phyloP scores from a whole-genome alignment of 352 stramenopile genomes.

The Phytophthora pini region DNA sequence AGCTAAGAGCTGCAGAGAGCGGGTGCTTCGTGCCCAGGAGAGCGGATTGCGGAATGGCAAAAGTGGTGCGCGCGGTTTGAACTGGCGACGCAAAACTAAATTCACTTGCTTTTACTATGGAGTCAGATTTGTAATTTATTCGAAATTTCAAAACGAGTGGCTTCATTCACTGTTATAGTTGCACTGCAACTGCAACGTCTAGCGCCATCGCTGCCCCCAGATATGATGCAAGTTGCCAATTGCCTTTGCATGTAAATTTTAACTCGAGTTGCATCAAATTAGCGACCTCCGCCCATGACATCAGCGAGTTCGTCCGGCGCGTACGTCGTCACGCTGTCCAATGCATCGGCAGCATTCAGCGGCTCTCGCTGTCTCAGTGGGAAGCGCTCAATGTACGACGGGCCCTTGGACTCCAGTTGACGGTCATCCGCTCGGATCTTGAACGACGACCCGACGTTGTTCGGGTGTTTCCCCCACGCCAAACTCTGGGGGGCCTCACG shows the following conservation, averaged over 20 bases:
- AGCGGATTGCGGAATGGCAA: constrained; percentile 29
- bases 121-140: constrained; percentile 11
- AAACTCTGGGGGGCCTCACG: constrained; percentile 53
- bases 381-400: constrained; percentile 76
- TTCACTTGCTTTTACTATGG: too few relatives aligned
- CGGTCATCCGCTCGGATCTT: constrained; percentile 68
- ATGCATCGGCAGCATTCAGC: constrained; percentile 11
- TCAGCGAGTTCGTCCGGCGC: constrained; percentile 53
- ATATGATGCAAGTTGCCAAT: too few relatives aligned
- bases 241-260: not conserved
- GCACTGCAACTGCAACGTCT: not conserved
- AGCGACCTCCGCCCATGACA: constrained; percentile 55
- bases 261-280: constrained; percentile 4
- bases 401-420: constrained; percentile 51
- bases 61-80: constrained; percentile 24
- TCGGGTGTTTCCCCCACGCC: constrained; percentile 64
- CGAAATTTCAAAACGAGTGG: constrained; percentile 8
- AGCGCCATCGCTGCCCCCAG: too few relatives aligned
- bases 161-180: constrained; percentile 22
- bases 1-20: not conserved
- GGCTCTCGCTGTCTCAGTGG: constrained; percentile 49
- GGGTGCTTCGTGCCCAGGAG: constrained; percentile 14
- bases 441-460: constrained; percentile 64
- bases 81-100: not conserved
- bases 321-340: constrained; percentile 41